Evolutionary conservation across 371 early-diverging fungal genomes (phyloP), one percentile per base, ranked within the genome.

Genomic region (Antonospora locustae): DNA sequence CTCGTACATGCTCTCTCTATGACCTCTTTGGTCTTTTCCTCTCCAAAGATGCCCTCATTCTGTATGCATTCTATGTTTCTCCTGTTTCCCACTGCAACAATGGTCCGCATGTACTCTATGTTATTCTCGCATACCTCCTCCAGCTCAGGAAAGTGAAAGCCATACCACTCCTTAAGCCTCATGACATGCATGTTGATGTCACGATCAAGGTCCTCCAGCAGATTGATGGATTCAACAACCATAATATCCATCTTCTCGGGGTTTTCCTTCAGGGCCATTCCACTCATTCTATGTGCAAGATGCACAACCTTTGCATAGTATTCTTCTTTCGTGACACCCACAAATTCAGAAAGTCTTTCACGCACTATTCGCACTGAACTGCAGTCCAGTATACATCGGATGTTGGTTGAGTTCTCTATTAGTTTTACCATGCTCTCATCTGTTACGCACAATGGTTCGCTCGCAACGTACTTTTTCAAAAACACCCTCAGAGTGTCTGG

Each of bases 151-250:
- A 88, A 87, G 65, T 88, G 87, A 81, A 84, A 81, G 37, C 85
- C 83, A 58, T 86, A 87, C 87, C 87, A 86, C 74, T 87, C 88
- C 78, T 81, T 85, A 63, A 86, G 81, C 69, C 89, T 82, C 93
- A 92, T 92, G n/a, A 84, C 80, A 69, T 88, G 88, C 11, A 85
- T 84, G 79, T 90, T 90, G 63, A 89, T 80, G 76, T 89, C 90
- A 76, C 85, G 87, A 76, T 88, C 89, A 45, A 88, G 78, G 67
- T 89, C 87, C 63, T 88, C 88, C 59, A 89, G 74, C 37, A 90
- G 77, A 57, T 79, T 80, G 69, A 90, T 86, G 11, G 88, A 86
- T 78, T 90, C 88, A 36, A 89, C 84, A 69, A 89, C 84, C 86
- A 89, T 87, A 43, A 84, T 86, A 73, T 90, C 91, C 2, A 85